These are phyloP conservation scores for Colletotrichum sp. DNA, from an alignment of 2,329 filamentous ascomycete genomes.

Conservation along the genomic window DNA sequence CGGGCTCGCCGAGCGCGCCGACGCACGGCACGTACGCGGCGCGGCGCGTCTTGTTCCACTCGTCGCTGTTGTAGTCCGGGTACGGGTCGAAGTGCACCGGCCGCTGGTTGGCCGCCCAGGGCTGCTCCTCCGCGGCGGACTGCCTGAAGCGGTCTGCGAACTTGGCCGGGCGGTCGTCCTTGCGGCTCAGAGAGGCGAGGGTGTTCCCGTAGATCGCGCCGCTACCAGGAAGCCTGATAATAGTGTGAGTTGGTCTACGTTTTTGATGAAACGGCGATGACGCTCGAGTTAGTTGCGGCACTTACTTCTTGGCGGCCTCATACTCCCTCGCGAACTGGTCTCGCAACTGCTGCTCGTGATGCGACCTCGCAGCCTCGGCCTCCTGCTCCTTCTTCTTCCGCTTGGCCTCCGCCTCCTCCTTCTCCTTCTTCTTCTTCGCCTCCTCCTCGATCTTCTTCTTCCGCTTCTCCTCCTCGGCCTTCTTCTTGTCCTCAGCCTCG, in stretches of 20 bases:
- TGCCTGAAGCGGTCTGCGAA: constrained; percentile 24
- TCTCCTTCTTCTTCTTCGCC: neutral
- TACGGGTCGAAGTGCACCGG: constrained; percentile 72
- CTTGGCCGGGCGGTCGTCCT: constrained; percentile 40
- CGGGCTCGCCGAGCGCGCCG: constrained; percentile 64
- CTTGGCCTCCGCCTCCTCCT: constrained; percentile 13
- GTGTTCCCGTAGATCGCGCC: constrained; percentile 65
- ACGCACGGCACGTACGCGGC: constrained; percentile 69
- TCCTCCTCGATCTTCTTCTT: neutral
- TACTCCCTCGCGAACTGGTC: constrained; percentile 37
- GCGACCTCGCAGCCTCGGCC: constrained; percentile 19
- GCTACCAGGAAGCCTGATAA: constrained; percentile 45
- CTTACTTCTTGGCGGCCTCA: constrained; percentile 46
- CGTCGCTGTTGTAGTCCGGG: constrained; percentile 68
- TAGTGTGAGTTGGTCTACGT: neutral
- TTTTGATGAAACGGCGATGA: constrained; percentile 4
- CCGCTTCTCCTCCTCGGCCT: neutral
- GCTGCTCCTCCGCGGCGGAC: constrained; percentile 28
- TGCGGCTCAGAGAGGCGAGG: constrained; percentile 48
- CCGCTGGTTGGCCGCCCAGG: constrained; percentile 41
- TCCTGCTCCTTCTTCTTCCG: constrained; percentile 2
- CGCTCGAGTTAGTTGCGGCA: constrained; percentile 17
- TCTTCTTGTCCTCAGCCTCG: neutral
- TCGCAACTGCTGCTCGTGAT: constrained; percentile 33
- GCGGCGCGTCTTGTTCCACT: constrained; percentile 62